Percentiles rank a stretch among this genome's conserved stretches.
phyloP scores from a whole-genome alignment of 306 rosid genomes.

The Abrus pulchellus region DNA sequence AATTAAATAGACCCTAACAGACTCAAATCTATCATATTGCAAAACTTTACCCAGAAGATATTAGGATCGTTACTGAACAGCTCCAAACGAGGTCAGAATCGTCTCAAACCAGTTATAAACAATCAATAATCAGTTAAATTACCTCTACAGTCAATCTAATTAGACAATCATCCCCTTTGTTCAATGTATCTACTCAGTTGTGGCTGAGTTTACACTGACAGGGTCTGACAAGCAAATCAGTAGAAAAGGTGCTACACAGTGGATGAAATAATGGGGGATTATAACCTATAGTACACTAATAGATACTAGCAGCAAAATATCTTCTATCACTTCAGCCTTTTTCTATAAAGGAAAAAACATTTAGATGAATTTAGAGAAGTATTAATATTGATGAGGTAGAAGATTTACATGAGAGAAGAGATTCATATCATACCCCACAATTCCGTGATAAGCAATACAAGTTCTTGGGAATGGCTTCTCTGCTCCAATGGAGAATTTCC shows the following conservation, averaged over 20 bases:
- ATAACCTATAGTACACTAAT: slow-evolving; percentile 17
- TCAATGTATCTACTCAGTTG: too few relatives aligned
- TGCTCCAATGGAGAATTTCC: slow-evolving; percentile 62
- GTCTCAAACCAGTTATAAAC: too few relatives aligned
- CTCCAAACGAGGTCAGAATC: too few relatives aligned
- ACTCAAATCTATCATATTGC: too few relatives aligned
- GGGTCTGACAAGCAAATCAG: too few relatives aligned
- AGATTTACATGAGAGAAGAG: slow-evolving; percentile 31
- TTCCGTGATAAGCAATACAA: slow-evolving; percentile 68
- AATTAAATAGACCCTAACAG: too few relatives aligned
- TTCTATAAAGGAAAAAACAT: neutral
- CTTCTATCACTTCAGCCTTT: neutral
- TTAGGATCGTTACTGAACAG: too few relatives aligned
- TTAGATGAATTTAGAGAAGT: neutral
- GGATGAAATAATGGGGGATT: slow-evolving; percentile 9
- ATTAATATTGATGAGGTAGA: slow-evolving; percentile 28
- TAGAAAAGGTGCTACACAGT: neutral
- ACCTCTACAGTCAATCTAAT: too few relatives aligned
- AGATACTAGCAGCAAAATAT: slow-evolving; percentile 16
- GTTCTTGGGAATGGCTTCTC: slow-evolving; percentile 65
- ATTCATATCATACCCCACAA: slow-evolving; percentile 66
- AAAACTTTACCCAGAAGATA: too few relatives aligned
- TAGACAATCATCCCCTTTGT: too few relatives aligned
- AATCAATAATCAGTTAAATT: too few relatives aligned
- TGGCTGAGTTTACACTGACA: too few relatives aligned